Base-by-base conservation (phyloP, 23 red algal species). In the Gracilaria domingensis region DNA sequence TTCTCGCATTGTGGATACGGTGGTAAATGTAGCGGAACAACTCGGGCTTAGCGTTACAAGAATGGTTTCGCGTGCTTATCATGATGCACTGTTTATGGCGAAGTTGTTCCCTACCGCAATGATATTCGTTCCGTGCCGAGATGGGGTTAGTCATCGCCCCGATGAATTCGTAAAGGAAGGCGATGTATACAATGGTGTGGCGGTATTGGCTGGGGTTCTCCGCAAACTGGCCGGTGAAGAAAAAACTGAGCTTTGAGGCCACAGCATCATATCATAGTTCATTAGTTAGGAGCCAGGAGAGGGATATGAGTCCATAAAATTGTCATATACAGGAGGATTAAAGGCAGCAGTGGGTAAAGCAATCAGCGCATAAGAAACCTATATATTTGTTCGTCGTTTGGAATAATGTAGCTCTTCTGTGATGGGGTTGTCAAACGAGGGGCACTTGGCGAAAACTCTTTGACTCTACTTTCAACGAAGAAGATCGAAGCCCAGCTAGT, bases 11-110 rank as follows among this genome's bases (percentile, higher is more conserved):
- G 85, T 89, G 1, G 45, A 76, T 8, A 71, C 85, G 23, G 81
- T 95, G 0, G 30, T 62, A 18, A 32, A 2, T 4, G 80, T 77
- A 29, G 75, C 84, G 0, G 55, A 54, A 23, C 23, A 89, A 56
- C 34, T 49, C 30, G 67, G 54, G 13, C 60, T 89, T 21, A 20
- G 11, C 8, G 8, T 20, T 42, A 45, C 40, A n/a, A 71, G 49
- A 20, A 56, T 97, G 14, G 83, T 93, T 12, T 84, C 76, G 11
- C 66, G 95, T 4, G 95, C 95, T 13, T 88, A 86, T 55, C 95
- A 97, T 73, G 95, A 97, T 67, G 59, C 89, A 3, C 50, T 93
- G 37, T 65, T 97, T 6, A 93, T 97, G 74, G 85, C 85, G 50
- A 42, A 78, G 12, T 38, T 58, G 38, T 85, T 81, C 56, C 88